phyloP scores from a whole-genome alignment of 2,329 filamentous ascomycete species.

The Sclerotinia minor region DNA sequence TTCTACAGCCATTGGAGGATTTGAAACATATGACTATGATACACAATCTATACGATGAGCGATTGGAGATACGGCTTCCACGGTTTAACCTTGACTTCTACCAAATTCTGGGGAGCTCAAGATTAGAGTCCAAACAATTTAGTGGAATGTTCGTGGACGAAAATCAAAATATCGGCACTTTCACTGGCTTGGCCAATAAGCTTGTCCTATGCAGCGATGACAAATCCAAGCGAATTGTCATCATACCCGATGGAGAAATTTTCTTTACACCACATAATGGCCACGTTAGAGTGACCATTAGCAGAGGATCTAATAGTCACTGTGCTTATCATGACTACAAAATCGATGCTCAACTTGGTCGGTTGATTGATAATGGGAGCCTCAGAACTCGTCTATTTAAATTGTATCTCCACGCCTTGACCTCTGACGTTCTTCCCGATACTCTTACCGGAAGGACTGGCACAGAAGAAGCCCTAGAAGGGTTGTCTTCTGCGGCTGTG shows the following conservation, averaged over 20 bases:
- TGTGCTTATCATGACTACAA: conserved; percentile 47
- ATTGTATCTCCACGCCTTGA: conserved; percentile 55
- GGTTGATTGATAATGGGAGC: conserved; percentile 52
- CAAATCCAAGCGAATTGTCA: conserved; percentile 46
- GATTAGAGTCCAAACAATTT: conserved; percentile 51
- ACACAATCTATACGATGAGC: conserved; percentile 25
- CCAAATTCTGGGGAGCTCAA: conserved; percentile 36
- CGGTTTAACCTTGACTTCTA: conserved; percentile 51
- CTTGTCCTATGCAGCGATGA: conserved; percentile 47
- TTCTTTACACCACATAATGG: conserved; percentile 26
- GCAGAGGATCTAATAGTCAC: conserved; percentile 9
- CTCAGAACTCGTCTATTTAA: conserved; percentile 54
- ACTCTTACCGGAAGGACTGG: conserved; percentile 28
- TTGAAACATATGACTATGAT: conserved; percentile 43
- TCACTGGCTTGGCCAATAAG: conserved; percentile 52
- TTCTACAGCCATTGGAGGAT: conserved; percentile 45
- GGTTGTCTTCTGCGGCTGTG: conserved; percentile 51
- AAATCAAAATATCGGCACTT: conserved; percentile 48
- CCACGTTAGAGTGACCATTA: conserved; percentile 46
- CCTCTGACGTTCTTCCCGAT: conserved; percentile 49
- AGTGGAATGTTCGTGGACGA: conserved; percentile 51
- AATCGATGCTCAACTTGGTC: conserved; percentile 52
- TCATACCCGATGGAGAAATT: conserved; percentile 20
- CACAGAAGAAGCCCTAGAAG: conserved; percentile 45
- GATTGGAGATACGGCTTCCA: conserved; percentile 49